Evolutionary conservation across 495 filamentous ascomycete genomes (phyloP).

Genomic region (Astrothelium subdiscretum): DNA sequence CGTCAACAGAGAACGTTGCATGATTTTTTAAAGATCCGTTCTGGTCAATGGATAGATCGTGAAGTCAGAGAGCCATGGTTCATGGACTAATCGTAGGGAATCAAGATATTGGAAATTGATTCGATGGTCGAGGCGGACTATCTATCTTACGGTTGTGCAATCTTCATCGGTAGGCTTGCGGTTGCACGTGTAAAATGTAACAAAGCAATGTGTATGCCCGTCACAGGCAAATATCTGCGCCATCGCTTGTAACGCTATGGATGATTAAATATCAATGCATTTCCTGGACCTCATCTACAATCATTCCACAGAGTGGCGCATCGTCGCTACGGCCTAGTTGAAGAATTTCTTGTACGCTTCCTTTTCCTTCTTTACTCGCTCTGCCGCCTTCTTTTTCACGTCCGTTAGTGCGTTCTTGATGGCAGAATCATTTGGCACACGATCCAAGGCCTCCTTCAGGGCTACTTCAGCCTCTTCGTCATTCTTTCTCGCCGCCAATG

Average conservation of each 20-base stretch:
- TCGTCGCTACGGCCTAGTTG: slow-evolving; percentile 13
- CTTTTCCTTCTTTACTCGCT: slow-evolving; percentile 74
- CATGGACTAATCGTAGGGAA: too few relatives aligned
- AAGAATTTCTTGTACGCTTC: slow-evolving; percentile 86
- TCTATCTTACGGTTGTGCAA: too few relatives aligned
- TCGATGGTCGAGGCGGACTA: too few relatives aligned
- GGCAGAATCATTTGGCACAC: slow-evolving; percentile 65
- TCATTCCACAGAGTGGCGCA: neutral
- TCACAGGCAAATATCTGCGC: too few relatives aligned
- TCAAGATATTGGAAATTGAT: too few relatives aligned
- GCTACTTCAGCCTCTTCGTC: slow-evolving; percentile 73
- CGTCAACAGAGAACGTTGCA: neutral
- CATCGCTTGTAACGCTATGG: neutral
- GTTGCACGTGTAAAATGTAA: too few relatives aligned
- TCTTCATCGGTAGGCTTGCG: too few relatives aligned
- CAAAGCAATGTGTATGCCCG: too few relatives aligned
- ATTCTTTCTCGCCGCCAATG: slow-evolving; percentile 62
- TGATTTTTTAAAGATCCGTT: too few relatives aligned
- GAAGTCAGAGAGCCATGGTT: too few relatives aligned
- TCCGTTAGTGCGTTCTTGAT: slow-evolving; percentile 60
- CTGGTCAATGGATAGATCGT: too few relatives aligned
- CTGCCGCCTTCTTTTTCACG: slow-evolving; percentile 64
- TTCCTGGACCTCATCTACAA: neutral
- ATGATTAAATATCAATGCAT: neutral
- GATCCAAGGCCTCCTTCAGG: slow-evolving; percentile 61